Evolutionary conservation across 495 filamentous ascomycete species (phyloP), one percentile per base, ranked within the genome.

Genomic region (Podospora conica): DNA sequence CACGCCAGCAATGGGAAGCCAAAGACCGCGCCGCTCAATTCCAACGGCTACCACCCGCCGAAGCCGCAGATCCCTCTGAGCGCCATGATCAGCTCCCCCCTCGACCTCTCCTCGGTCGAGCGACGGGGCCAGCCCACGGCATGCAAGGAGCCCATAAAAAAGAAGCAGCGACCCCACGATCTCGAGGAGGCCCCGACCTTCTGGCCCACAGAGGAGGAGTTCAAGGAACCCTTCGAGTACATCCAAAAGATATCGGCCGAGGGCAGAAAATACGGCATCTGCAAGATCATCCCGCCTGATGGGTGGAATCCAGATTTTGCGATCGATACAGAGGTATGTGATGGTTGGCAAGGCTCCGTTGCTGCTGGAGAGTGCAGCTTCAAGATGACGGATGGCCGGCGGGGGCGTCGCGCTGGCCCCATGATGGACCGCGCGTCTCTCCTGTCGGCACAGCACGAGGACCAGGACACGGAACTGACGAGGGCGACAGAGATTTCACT

Each of bases 221-320:
- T 92, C 79, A 91, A 88, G 71, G 93, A 98, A 71, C 95, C 96
- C 3, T 86, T 96, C 68, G 88, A 89, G 74, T 99, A 96, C 74
- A 93, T 99, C 59, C 84, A 86, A 69, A 96, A 91, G 73, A 97
- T 99, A 69, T 81, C 87, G 12, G 87, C 89, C 7, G 93, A 97
- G 71, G 95, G 90, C 20, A 80, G 76, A 61, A 86, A 92, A 71
- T 99, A 91, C 76, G 95, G 95, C 29, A 88, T 98, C 53, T 92
- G 91, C 82, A 94, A 97, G 78, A 90, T 99, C 66, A 90, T 98
- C 64, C 95, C 96, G 12, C 95, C 95, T 11, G 90, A 94, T 63
- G 86, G 83, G 31, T 99, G 95, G 95, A 93, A 96, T 65, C 95
- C 95, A 18, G 82, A 89, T 55, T 98, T 99, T 73, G 93, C 93